Percentiles rank a stretch among this genome's conserved stretches.
These are phyloP conservation scores for Excoecaria agallocha DNA, from an alignment of 345 rosid species.

Conservation along the genomic window DNA sequence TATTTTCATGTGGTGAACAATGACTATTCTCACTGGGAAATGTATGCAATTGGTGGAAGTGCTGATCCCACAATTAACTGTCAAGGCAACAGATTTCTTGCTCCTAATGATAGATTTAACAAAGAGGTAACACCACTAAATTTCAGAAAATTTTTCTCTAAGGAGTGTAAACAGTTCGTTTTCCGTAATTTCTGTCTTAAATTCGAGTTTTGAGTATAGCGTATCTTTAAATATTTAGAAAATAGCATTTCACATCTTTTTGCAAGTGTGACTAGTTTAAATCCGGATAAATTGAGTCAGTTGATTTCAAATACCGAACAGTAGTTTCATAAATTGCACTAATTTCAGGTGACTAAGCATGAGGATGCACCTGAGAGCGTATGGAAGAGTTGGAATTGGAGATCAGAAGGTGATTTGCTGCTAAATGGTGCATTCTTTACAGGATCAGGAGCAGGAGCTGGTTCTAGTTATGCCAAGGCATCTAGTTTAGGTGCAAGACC, in stretches of 20 bases:
- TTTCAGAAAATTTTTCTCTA: background rate
- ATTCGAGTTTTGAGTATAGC: too few species aligned
- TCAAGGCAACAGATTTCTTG: constrained; percentile 36
- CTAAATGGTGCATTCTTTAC: constrained; percentile 32
- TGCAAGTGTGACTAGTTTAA: too few species aligned
- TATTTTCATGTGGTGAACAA: constrained; percentile 37
- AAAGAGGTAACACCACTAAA: constrained; percentile 25
- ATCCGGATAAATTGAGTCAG: too few species aligned
- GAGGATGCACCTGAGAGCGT: constrained; percentile 23
- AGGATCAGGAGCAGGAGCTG: constrained; percentile 20
- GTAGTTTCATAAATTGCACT: too few species aligned
- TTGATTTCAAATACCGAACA: too few species aligned
- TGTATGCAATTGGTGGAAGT: constrained; percentile 38
- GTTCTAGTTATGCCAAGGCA: constrained; percentile 31
- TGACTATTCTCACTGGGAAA: constrained; percentile 31
- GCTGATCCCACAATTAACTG: constrained; percentile 35
- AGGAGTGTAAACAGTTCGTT: too few species aligned
- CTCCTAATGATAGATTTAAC: constrained; percentile 24
- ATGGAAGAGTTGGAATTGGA: constrained; percentile 35
- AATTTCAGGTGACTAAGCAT: constrained; percentile 30
- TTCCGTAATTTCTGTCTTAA: too few species aligned
- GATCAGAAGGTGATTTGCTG: constrained; percentile 29
- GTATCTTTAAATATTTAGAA: too few species aligned
- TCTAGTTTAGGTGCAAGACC: constrained; percentile 32
- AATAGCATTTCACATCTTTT: too few species aligned